Conservation (phyloP, 2,329 filamentous ascomycete species). For the Knufia petricola region DNA sequence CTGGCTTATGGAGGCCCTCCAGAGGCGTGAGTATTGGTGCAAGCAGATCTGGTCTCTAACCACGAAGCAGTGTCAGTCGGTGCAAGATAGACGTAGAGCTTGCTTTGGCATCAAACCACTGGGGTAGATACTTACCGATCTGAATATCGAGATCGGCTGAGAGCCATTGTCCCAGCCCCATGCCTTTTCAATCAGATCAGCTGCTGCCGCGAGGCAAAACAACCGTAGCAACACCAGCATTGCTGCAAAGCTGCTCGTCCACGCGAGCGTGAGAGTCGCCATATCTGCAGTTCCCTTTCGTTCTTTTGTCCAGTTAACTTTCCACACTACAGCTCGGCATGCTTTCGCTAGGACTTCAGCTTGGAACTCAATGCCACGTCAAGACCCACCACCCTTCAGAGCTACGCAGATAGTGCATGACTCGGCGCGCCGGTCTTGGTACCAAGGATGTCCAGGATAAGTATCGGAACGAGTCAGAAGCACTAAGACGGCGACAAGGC, state of each 20-base stretch:
- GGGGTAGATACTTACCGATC: slow-evolving; percentile 27
- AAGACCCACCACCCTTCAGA: neutral
- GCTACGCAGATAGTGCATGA: too few relatives aligned
- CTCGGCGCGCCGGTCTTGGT: too few relatives aligned
- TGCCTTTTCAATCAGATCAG: neutral
- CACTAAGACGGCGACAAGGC: neutral
- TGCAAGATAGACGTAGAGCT: neutral
- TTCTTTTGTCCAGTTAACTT: neutral
- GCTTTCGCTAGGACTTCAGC: neutral
- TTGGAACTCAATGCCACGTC: neutral
- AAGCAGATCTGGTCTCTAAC: slow-evolving; percentile 33
- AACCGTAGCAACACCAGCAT: slow-evolving; percentile 9
- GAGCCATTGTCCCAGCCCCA: slow-evolving; percentile 18
- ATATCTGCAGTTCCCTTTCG: neutral
- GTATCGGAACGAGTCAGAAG: neutral
- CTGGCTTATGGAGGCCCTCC: slow-evolving; percentile 21
- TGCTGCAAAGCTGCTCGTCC: neutral
- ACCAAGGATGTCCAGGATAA: neutral
- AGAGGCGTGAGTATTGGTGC: slow-evolving; percentile 29
- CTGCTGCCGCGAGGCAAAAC: slow-evolving; percentile 20
- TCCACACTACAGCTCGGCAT: neutral
- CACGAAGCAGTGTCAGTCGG: slow-evolving; percentile 4
- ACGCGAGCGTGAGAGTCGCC: neutral
- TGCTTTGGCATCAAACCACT: neutral
- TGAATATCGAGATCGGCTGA: slow-evolving; percentile 27